Base-by-base conservation (phyloP, 139 green algal genomes). In the Chlamydomonas sp. region DNA sequence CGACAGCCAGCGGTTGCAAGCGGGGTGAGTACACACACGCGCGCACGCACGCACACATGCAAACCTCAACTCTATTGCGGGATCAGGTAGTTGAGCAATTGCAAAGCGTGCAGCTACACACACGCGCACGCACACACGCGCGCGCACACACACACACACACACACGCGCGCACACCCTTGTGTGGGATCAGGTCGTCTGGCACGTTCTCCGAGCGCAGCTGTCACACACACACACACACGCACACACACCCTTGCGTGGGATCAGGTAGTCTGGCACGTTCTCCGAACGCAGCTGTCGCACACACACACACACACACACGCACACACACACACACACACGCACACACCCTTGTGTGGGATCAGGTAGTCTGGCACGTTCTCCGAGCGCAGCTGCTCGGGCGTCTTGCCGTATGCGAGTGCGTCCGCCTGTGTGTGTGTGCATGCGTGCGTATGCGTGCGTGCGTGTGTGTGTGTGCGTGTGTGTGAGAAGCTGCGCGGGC, bases 331-430 rank as follows among this genome's bases (percentile, higher is more conserved):
- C 35, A 31, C 28, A 6, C n/a, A n/a, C 5, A 95, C 95, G 2
- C 76, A 90, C 79, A 93, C 93, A 36, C 74, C 85, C 75, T 94
- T 95, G 87, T 99, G 94, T 2, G 92, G 86, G 67, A 98, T 94
- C 61, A 99, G 85, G 72, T 87, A 83, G 65, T 95, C 85, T 5
- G 93, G 87, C 58, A 96, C 85, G 69, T 88, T 88, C 75, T 98
- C 92, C 3, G 77, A 77, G 13, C 84, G 74, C 68, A 99, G 83
- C 81, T 97, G 82, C 28, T 87, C 77, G 1, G 81, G 80, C 1
- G 79, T 86, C 83, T 99, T 99, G 76, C 95, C 95, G 47, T 90
- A 89, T 8, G 94, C 95, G 54, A 99, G 85, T 10, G 95, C 95
- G 73, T 99, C 95, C 10, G 78, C 73, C 77, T 83, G 75, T 5